A percentile compares a stretch with the other conserved stretches of the same genome.
Evolutionary conservation across 768 basidiomycete species (phyloP).

Genomic region (Termitomyces sp.): DNA sequence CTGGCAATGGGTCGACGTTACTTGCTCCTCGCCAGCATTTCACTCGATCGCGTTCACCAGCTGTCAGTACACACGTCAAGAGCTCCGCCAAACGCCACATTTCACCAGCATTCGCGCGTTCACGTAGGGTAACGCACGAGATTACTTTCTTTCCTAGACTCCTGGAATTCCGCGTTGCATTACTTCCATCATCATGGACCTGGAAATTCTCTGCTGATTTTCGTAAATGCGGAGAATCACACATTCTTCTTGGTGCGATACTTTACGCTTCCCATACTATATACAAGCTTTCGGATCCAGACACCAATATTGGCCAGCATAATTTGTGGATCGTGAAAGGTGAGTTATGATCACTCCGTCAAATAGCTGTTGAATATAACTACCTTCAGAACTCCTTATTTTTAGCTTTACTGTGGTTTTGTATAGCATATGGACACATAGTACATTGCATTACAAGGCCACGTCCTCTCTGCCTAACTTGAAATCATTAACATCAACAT

Average conservation of each 20-base stretch:
- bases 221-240: conserved; percentile 58
- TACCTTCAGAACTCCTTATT: conserved; percentile 47
- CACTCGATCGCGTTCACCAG: conserved; percentile 72
- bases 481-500: conserved; percentile 12
- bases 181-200: conserved; percentile 34
- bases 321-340: conserved; percentile 50
- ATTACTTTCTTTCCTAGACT: conserved; percentile 43
- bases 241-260: conserved; percentile 60
- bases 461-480: conserved; percentile 11
- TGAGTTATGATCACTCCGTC: conserved; percentile 21
- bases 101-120: conserved; percentile 40
- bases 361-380: conserved; percentile 2
- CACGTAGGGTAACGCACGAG: conserved; percentile 29
- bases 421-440: conserved; percentile 62
- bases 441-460: conserved; percentile 23
- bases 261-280: conserved; percentile 51
- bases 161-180: conserved; percentile 36
- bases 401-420: conserved; percentile 50
- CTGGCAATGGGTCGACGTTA: conserved; percentile 26
- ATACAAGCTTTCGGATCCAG: conserved; percentile 25
- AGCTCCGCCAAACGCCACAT: conserved; percentile 23
- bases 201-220: conserved; percentile 57
- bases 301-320: conserved; percentile 17
- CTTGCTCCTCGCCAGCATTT: conserved; percentile 42
- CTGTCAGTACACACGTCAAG: conserved; percentile 32